Evolutionary conservation across 2,329 filamentous ascomycete genomes (phyloP).

Genomic region (Blastomyces percursus): DNA sequence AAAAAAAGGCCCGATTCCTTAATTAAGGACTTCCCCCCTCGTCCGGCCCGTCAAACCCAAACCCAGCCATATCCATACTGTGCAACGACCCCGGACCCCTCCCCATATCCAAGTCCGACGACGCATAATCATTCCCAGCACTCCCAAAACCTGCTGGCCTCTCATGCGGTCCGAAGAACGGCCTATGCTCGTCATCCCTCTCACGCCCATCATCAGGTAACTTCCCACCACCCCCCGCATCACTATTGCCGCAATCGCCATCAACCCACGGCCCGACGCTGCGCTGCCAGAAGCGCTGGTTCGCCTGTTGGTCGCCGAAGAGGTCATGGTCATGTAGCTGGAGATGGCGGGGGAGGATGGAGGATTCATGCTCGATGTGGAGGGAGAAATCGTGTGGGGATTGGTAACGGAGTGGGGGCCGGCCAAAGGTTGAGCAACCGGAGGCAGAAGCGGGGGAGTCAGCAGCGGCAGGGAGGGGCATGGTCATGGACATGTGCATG

Average conservation of each 20-base stretch:
- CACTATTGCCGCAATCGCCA: constrained; percentile 12
- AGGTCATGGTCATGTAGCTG: constrained; percentile 34
- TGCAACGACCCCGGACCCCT: constrained; percentile 34
- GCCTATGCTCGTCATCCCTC: constrained; percentile 33
- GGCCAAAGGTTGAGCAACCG: constrained; percentile 25
- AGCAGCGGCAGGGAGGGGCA: constrained; percentile 34
- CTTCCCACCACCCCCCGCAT: background rate
- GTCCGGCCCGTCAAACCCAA: constrained; percentile 27
- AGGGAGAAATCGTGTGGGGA: constrained; percentile 32
- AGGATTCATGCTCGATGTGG: constrained; percentile 23
- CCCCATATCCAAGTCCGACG: constrained; percentile 34
- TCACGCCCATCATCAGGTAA: constrained; percentile 27
- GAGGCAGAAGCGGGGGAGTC: constrained; percentile 30
- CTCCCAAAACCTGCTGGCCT: constrained; percentile 18
- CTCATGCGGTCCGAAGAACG: constrained; percentile 35
- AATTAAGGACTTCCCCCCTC: background rate
- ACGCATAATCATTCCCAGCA: constrained; percentile 33
- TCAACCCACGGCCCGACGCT: constrained; percentile 28
- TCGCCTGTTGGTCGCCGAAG: constrained; percentile 36
- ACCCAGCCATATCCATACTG: constrained; percentile 37
- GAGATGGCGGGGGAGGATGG: constrained; percentile 18
- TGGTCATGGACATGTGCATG: constrained; percentile 33
- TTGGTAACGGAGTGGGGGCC: constrained; percentile 33
- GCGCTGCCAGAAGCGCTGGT: constrained; percentile 36
- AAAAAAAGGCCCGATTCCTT: background rate